Conservation (phyloP, 257 asterid genomes). For the Scutellaria baicalensis region DNA sequence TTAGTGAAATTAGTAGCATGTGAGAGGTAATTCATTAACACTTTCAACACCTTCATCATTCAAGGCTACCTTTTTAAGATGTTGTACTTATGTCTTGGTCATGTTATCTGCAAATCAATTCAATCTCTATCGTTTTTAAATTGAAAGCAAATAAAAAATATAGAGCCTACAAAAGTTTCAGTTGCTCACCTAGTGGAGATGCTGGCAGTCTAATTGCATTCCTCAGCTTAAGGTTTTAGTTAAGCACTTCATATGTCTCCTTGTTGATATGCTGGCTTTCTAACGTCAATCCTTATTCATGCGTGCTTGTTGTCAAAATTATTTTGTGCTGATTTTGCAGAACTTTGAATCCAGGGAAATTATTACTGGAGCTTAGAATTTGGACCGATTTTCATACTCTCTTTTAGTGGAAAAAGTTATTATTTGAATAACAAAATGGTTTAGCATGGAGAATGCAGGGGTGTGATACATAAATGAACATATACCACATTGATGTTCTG, state of each 20-base stretch:
- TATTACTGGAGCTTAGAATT: background rate
- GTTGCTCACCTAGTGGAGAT: too few species aligned
- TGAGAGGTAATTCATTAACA: slow-evolving; percentile 48
- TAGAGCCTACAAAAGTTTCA: background rate
- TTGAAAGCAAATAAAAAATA: background rate
- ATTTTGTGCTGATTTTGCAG: too few species aligned
- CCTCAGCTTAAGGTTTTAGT: too few species aligned
- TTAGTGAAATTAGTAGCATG: slow-evolving; percentile 90
- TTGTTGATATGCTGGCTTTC: too few species aligned
- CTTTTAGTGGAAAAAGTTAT: background rate
- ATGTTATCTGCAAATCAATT: background rate
- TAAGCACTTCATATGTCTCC: too few species aligned
- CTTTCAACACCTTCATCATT: background rate
- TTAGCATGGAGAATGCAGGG: background rate
- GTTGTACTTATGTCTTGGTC: background rate
- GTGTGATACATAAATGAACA: background rate
- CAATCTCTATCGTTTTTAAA: background rate
- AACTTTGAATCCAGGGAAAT: background rate
- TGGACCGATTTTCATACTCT: background rate
- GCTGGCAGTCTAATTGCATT: too few species aligned
- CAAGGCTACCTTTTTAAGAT: background rate
- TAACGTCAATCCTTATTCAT: too few species aligned
- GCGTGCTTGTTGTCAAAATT: too few species aligned
- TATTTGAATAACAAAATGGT: background rate
- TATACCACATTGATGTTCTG: background rate